Evolutionary conservation across 805 yeast genomes (phyloP).

Genomic region (Nakazawaea peltata): DNA sequence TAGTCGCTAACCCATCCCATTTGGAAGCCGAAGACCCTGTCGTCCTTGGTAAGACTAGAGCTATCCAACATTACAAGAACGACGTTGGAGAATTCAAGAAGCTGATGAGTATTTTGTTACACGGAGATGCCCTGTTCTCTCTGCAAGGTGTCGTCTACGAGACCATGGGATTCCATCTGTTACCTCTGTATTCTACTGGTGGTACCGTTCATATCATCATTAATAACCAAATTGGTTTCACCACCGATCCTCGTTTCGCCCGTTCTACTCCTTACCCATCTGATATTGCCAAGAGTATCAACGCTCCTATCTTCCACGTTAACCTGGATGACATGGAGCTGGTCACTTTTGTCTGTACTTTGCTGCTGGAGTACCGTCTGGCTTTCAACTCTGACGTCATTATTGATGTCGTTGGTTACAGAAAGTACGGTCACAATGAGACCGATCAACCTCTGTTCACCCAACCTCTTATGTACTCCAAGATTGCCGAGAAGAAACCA

Average conservation of each 20-base stretch:
- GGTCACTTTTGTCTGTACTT: slow-evolving; percentile 80
- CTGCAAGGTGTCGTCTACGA: slow-evolving; percentile 99
- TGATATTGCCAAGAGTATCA: slow-evolving; percentile 92
- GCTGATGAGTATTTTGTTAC: slow-evolving; percentile 88
- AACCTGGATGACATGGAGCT: slow-evolving; percentile 98
- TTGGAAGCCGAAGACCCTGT: slow-evolving; percentile 99
- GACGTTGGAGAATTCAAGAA: slow-evolving; percentile 78
- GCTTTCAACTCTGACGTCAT: slow-evolving; percentile 95
- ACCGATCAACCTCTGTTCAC: slow-evolving; percentile 99
- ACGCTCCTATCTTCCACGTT: slow-evolving; percentile 98
- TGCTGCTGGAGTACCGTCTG: slow-evolving; percentile 98
- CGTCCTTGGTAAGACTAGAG: slow-evolving; percentile 95
- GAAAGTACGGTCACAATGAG: slow-evolving; percentile 98
- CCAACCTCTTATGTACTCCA: slow-evolving; percentile 95
- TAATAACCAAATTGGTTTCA: slow-evolving; percentile 98
- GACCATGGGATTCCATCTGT: slow-evolving; percentile 88
- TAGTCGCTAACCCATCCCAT: slow-evolving; percentile 98
- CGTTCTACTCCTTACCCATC: slow-evolving; percentile 98
- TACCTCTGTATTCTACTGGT: slow-evolving; percentile 96
- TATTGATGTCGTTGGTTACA: slow-evolving; percentile 95
- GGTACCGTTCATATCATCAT: slow-evolving; percentile 96
- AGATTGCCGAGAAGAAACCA: slow-evolving; percentile 81
- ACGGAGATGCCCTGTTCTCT: slow-evolving; percentile 99
- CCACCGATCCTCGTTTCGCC: slow-evolving; percentile 96
- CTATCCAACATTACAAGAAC: slow-evolving; percentile 84